Evolutionary conservation across 176 grass and related monocot genomes (phyloP).

Genomic region (Zoysia pacifica): DNA sequence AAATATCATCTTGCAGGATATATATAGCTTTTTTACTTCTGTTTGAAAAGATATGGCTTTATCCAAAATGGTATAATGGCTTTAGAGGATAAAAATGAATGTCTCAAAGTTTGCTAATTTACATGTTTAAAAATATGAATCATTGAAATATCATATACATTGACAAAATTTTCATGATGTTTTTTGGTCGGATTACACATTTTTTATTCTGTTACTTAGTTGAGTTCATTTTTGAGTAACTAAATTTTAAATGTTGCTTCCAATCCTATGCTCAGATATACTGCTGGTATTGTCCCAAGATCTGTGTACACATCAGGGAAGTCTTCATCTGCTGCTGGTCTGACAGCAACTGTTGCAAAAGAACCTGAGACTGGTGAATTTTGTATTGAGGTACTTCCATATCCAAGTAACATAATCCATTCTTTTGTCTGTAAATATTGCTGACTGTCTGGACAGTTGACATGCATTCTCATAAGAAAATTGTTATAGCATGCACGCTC

Average conservation of each 20-base stretch:
- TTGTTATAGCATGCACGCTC: conserved; percentile 1
- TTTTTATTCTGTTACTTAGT: conserved; percentile 21
- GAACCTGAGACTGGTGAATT: conserved; percentile 98
- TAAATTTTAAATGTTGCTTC: conserved; percentile 26
- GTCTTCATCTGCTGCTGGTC: conserved; percentile 96
- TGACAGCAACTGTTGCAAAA: conserved; percentile 97
- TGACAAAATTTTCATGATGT: background rate
- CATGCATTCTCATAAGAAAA: background rate
- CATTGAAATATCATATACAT: conserved; percentile 8
- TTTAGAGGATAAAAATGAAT: conserved; percentile 7
- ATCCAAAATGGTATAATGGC: background rate
- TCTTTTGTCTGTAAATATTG: background rate
- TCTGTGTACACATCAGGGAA: conserved; percentile 99
- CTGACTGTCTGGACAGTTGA: background rate
- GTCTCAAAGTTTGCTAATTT: background rate
- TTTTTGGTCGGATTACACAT: background rate
- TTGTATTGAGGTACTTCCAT: conserved; percentile 85
- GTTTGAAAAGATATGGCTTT: background rate
- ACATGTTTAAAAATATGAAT: conserved; percentile 1
- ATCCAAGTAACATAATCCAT: conserved; percentile 12
- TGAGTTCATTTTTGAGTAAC: background rate
- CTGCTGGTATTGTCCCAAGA: conserved; percentile 73
- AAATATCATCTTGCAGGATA: background rate
- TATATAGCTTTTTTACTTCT: conserved; percentile 2
- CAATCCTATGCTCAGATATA: conserved; percentile 66